These are phyloP conservation scores for Dictyostelium capitatum DNA, from an alignment of 78 protist genomes.

Conservation along the genomic window DNA sequence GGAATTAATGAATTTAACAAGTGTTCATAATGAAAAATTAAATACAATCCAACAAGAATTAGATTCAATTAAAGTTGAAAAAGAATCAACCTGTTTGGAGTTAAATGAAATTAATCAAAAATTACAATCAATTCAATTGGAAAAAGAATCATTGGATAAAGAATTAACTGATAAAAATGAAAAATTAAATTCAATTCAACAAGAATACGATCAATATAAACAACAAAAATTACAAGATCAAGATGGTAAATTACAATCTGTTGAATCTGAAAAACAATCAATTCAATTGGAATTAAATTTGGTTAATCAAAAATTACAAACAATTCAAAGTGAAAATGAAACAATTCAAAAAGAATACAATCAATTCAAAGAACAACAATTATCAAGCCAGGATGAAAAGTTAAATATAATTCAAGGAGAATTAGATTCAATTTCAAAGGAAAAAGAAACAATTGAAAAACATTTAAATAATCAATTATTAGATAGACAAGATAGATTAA, in stretches of 20 bases:
- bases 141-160: neutral
- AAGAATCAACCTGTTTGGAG: neutral
- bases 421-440: neutral
- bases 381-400: neutral
- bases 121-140: constrained; percentile 4
- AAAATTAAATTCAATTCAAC: neutral
- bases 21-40: neutral
- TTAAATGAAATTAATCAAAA: neutral
- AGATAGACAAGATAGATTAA: neutral
- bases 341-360: neutral
- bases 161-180: neutral
- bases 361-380: neutral
- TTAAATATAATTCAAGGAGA: neutral
- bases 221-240: neutral
- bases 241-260: too few relatives aligned
- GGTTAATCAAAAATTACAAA: neutral
- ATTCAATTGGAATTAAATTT: too few relatives aligned
- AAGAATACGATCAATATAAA: neutral
- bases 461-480: neutral
- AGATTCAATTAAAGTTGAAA: neutral
- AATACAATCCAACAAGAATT: neutral
- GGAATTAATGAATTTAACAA: too few relatives aligned
- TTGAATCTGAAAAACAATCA: neutral
- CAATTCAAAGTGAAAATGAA: neutral
- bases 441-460: neutral